phyloP scores from a whole-genome alignment of 108 stramenopile genomes.

The Tribonema minus region DNA sequence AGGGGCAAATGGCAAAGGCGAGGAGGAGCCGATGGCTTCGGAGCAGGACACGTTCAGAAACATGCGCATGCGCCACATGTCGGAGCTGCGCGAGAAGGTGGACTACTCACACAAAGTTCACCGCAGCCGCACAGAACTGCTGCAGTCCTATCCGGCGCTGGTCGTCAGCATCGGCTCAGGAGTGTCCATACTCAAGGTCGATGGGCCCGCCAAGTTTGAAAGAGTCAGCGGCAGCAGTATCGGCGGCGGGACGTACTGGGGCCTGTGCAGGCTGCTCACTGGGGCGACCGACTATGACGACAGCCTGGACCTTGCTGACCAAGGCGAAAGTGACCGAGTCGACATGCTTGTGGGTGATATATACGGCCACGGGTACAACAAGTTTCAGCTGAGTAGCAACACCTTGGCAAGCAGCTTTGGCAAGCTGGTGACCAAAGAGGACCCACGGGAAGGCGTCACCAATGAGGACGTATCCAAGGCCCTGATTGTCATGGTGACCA shows the following conservation, averaged over 20 bases:
- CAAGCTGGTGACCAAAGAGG: conserved; percentile 74
- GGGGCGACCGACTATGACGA: conserved; percentile 81
- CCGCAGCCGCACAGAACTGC: conserved; percentile 14
- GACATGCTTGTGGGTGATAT: conserved; percentile 97
- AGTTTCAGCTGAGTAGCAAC: conserved; percentile 76
- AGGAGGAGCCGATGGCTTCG: background rate
- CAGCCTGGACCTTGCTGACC: conserved; percentile 80
- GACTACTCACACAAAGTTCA: conserved; percentile 23
- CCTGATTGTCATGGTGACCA: conserved; percentile 90
- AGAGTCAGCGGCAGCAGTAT: conserved; percentile 96
- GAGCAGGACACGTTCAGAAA: conserved; percentile 22
- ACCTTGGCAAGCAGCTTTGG: conserved; percentile 95
- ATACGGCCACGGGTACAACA: conserved; percentile 88
- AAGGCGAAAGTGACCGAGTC: conserved; percentile 72
- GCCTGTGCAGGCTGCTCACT: conserved; percentile 87
- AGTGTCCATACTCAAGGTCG: conserved; percentile 78
- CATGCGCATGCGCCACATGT: conserved; percentile 39
- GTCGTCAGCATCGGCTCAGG: conserved; percentile 96
- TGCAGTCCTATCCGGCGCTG: conserved; percentile 69
- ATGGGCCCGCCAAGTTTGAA: conserved; percentile 84
- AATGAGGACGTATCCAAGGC: conserved; percentile 93
- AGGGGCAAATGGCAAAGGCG: background rate
- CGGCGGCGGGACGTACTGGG: conserved; percentile 99
- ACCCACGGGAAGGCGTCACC: conserved; percentile 22
- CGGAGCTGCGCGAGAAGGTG: conserved; percentile 71